phyloP scores from a whole-genome alignment of 768 basidiomycete species.

The Lentinula sp. region DNA sequence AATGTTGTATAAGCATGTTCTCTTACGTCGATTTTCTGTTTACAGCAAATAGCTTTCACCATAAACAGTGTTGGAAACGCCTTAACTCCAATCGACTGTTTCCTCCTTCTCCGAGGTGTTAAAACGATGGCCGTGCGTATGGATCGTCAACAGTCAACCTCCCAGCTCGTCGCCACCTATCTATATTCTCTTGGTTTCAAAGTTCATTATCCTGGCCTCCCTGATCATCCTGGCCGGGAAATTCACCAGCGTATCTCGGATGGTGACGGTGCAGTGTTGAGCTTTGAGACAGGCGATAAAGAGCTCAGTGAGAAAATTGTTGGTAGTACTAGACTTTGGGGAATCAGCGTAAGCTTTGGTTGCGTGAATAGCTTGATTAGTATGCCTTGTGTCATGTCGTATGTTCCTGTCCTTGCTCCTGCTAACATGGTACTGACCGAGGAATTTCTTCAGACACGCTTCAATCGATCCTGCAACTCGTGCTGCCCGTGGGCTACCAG shows the following conservation, averaged over 20 bases:
- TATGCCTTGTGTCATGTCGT: conserved; percentile 99
- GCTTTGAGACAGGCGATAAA: conserved; percentile 91
- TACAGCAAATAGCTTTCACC: conserved; percentile 79
- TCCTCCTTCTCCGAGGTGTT: conserved; percentile 90
- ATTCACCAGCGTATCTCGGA: conserved; percentile 88
- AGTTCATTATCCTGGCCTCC: conserved; percentile 89
- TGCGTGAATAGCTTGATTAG: conserved; percentile 97
- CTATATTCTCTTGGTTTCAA: conserved; percentile 80
- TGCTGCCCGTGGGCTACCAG: conserved; percentile 95
- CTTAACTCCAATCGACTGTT: conserved; percentile 91
- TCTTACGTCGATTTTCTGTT: conserved; percentile 4
- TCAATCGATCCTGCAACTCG: conserved; percentile 96
- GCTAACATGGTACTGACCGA: neutral
- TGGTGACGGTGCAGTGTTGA: conserved; percentile 90
- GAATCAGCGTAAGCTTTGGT: conserved; percentile 96
- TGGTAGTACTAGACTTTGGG: conserved; percentile 89
- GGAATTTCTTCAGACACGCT: conserved; percentile 61
- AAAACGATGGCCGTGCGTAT: conserved; percentile 96
- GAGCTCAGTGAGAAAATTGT: conserved; percentile 88
- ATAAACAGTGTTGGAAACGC: conserved; percentile 95
- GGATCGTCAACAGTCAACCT: conserved; percentile 85
- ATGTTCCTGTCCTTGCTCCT: conserved; percentile 32
- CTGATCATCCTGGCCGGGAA: conserved; percentile 74
- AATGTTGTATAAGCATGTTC: neutral
- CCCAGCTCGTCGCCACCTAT: conserved; percentile 81